Evolutionary conservation across 306 rosid species (phyloP).

Genomic region (Casuarina glauca): DNA sequence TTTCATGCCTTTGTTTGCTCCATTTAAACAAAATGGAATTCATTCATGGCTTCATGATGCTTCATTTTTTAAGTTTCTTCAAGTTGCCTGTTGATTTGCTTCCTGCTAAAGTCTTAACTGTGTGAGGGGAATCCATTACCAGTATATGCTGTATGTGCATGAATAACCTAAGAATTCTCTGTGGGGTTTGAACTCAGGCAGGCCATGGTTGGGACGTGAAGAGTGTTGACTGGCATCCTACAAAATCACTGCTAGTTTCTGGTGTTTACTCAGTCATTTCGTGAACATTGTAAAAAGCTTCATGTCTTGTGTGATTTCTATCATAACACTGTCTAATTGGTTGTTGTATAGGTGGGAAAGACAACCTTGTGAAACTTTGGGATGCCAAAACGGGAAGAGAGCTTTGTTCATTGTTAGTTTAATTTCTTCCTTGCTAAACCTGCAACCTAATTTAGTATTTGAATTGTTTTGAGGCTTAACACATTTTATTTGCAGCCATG

Average conservation of each 20-base stretch:
- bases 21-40: not conserved
- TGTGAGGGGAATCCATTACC: not conserved
- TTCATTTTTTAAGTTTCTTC: not conserved
- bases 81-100: slow-evolving; percentile 5
- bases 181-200: slow-evolving; percentile 89
- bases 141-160: slow-evolving; percentile 16
- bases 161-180: slow-evolving; percentile 45
- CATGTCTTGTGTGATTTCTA: not conserved
- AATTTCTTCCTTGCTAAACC: slow-evolving; percentile 24
- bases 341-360: slow-evolving; percentile 77
- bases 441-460: slow-evolving; percentile 7
- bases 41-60: not conserved
- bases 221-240: slow-evolving; percentile 99
- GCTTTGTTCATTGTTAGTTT: slow-evolving; percentile 88
- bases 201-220: slow-evolving; percentile 99
- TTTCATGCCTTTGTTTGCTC: not conserved
- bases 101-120: slow-evolving; percentile 6
- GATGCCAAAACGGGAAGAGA: slow-evolving; percentile 90
- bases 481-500: slow-evolving; percentile 70
- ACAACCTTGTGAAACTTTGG: slow-evolving; percentile 96
- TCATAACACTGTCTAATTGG: slow-evolving; percentile 30
- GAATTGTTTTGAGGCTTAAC: slow-evolving; percentile 24
- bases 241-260: slow-evolving; percentile 91
- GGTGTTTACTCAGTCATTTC: slow-evolving; percentile 48
- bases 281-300: slow-evolving; percentile 23